Evolutionary conservation across 805 yeast genomes (phyloP), one percentile per base, ranked within the genome.

Genomic region (Novakomyces olei): DNA sequence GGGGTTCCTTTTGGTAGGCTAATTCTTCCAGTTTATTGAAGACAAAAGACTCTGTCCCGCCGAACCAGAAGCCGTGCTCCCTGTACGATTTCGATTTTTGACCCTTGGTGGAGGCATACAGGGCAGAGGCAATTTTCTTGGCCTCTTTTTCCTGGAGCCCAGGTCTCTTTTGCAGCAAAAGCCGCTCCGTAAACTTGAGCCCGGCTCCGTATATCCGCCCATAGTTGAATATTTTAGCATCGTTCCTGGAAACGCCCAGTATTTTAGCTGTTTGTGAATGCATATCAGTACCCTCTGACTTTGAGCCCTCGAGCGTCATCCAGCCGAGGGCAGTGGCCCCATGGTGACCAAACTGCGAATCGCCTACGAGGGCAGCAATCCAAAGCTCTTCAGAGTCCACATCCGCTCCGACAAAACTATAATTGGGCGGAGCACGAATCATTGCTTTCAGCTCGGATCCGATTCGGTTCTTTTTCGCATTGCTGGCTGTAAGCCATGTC

Each of bases 181-280:
- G 54, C n/a, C 75, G 67, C 0, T 80, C 65, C 0, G 98, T 94
- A 54, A 81, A 88, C 43, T 71, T 75, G 14, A 74, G 70, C 2
- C 99, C 99, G 0, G 99, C 98, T 15, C 99, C 99, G 53, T 88
- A 88, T 27, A 88, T 88, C 39, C 99, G 64, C 19, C 98, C 96
- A 54, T 88, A 88, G 48, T 88, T 88, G 61, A 88, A 91, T 5
- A 83, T 69, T 45, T 88, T 88, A 4, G 98, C 98, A 40, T 88
- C 92, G 44, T 74, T 71, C 50, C 99, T 63, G 17, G 77, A 68
- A 33, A 91, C 83, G 0, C 92, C 92, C 48, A 88, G 54, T 41
- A 91, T 81, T 7, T 63, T 62, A 0, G 98, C 94, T 0, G 96
- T 88, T 41, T 77, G 81, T 0, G 95, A 80, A 49, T 88, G 99